phyloP scores from a whole-genome alignment of 2,329 filamentous ascomycete species.

The Hypoxylon sp. region DNA sequence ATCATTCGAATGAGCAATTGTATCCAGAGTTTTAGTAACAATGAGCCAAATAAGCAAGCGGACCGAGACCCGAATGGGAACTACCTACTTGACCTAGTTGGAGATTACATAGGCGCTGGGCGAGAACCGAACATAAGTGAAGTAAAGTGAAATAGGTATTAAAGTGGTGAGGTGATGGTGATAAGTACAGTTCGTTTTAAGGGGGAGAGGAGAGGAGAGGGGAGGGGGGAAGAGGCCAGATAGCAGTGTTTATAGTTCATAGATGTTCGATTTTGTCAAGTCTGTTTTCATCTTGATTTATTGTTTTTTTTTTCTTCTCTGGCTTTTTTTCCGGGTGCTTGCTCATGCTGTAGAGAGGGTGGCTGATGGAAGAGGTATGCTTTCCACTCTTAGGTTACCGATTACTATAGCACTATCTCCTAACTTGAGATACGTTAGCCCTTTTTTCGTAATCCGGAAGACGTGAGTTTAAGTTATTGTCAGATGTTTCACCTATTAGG shows the following conservation, averaged over 20 bases:
- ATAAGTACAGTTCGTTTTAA: slow-evolving; percentile 8
- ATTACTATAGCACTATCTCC: too few relatives aligned
- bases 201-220: not conserved
- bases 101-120: slow-evolving; percentile 12
- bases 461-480: too few relatives aligned
- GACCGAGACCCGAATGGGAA: not conserved
- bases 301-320: not conserved
- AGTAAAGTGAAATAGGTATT: not conserved
- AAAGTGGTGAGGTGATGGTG: not conserved
- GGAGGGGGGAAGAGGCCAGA: not conserved
- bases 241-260: slow-evolving; percentile 13
- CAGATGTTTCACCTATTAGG: too few relatives aligned
- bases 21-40: slow-evolving; percentile 23
- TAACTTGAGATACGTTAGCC: too few relatives aligned
- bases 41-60: slow-evolving; percentile 1
- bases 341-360: not conserved
- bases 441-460: too few relatives aligned
- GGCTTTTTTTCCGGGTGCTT: not conserved
- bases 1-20: slow-evolving; percentile 4
- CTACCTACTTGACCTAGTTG: not conserved
- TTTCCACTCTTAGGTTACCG: too few relatives aligned
- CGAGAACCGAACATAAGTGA: slow-evolving; percentile 2
- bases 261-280: slow-evolving; percentile 18
- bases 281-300: slow-evolving; percentile 1
- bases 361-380: not conserved